Evolutionary conservation across 768 basidiomycete species (phyloP).

Genomic region (Pleurotus cornucopiae): DNA sequence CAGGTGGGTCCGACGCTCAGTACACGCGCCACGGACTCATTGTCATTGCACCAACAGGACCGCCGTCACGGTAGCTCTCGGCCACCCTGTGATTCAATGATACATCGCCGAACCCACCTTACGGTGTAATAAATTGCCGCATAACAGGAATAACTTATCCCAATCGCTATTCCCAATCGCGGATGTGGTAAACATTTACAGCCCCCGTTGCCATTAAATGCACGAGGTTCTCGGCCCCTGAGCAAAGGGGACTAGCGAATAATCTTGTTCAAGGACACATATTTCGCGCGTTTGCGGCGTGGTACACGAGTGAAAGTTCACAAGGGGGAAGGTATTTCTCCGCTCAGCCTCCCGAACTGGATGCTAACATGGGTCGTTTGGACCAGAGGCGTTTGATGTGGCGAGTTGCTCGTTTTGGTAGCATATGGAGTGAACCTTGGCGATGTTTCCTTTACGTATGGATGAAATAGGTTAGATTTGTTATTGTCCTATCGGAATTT

Average conservation of each 20-base stretch:
- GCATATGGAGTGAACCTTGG: conserved; percentile 7
- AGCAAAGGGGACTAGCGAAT: neutral
- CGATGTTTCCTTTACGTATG: conserved; percentile 6
- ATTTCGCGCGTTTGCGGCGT: too few species aligned
- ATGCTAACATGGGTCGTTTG: neutral
- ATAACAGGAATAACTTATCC: too few species aligned
- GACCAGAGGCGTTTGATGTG: neutral
- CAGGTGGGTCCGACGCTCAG: neutral
- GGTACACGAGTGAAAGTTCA: neutral
- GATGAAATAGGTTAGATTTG: conserved; percentile 3
- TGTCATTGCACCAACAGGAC: neutral
- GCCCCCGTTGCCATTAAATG: neutral
- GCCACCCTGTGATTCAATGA: too few species aligned
- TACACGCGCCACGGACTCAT: neutral
- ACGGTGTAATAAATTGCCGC: too few species aligned
- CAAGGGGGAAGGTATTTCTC: conserved; percentile 6
- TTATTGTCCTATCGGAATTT: conserved; percentile 11
- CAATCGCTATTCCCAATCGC: too few species aligned
- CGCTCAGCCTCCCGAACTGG: neutral
- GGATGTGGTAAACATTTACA: neutral
- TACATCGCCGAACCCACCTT: too few species aligned
- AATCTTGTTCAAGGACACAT: too few species aligned
- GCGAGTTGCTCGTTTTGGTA: conserved; percentile 3
- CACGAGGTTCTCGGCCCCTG: neutral
- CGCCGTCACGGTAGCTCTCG: too few species aligned